Base-by-base conservation (phyloP, 2,329 filamentous ascomycete genomes). In the Fusarium sublunatum region DNA sequence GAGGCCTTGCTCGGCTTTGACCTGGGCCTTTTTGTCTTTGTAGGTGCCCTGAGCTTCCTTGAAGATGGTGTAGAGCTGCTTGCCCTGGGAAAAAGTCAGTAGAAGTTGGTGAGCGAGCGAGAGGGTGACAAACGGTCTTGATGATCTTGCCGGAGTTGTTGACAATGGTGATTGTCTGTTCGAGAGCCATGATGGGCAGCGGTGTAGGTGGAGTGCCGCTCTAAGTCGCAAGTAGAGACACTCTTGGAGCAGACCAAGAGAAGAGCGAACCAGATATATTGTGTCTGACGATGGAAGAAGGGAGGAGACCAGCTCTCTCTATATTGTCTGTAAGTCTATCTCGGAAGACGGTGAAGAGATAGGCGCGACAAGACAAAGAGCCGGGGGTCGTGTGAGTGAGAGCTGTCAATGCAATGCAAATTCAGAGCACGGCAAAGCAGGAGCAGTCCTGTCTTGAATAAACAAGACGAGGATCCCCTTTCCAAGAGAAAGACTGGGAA, bases 121-220 rank as follows among this genome's bases (percentile, higher is more conserved):
- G n/a, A 19, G 29, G 41, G 32, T 10, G 8, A 82, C 89, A 76
- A 83, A 93, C 92, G 58, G 90, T 95, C 82, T 89, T 93, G 70
- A 97, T 91, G 46, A 96, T 88, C 79, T 96, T 96, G 71, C 92
- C 92, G 55, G 92, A 95, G 72, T 84, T 93, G 81, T 96, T 95
- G 78, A 96, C 90, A 72, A 96, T 91, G 67, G 92, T 93, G 68
- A 97, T 88, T 45, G 91, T 94, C 78, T 96, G 89, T 50, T 81
- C 77, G 61, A 82, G 76, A 41, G 78, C 73, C 78, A 82, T 80
- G 26, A 53, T 75, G 71, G 60, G 67, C 54, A 45, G 44, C 54
- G 43, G 46, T 62, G 42, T 63, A 58, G 56, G 31, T 52, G 52
- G 35, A 53, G 29, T 58, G 35, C 29, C 40, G 28, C 52, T 66